Evolutionary conservation across 306 rosid species (phyloP), one percentile per base, ranked within the genome.

Genomic region (Sechiopsis laciniata): DNA sequence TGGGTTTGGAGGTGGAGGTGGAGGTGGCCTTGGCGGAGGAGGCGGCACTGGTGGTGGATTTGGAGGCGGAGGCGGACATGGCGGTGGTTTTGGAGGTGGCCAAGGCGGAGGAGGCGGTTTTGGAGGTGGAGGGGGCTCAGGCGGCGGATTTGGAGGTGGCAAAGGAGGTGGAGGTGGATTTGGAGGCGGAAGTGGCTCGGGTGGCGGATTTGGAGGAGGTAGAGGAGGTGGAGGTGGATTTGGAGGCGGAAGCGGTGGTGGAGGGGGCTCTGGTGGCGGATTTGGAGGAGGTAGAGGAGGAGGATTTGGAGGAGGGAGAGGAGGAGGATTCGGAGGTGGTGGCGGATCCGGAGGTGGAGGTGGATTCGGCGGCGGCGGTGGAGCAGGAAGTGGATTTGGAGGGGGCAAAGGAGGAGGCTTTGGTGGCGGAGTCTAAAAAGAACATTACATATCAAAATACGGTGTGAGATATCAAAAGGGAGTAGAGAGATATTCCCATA

Each of bases 341-440:
- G 37, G 85, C 7, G 77, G 80, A 0, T 76, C 58, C 12, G 77
- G 81, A 0, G 74, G 77, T 1, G 71, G 71, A n/a, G 21, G 81
- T 2, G 77, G 45, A 37, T 8, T 11, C 0, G 81, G 77, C 1
- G 85, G 85, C 12, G 77, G 81, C 0, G 74, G 77, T 1, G 71
- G 71, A n/a, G 21, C 26, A 0, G 46, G 13, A 0, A 10, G 81
- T 2, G 77, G 45, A 37, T 8, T 11, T 0, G 81, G 77, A 0
- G 77, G 37, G 0, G 73, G 73, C 0, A 66, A 50, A 14, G 75
- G 75, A 42, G 46, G 46, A 40, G 46, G 46, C 10, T 40, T 40
- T 32, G 88, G 88, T 8, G 85, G 84, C n/a, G 82, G 82, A 2
- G 79, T 82, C 75, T 84, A 51, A 71, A 26, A 71, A 50, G 46